These are phyloP conservation scores for Blepharisma stoltei DNA, from an alignment of 73 alveolate genomes.

Conservation along the genomic window DNA sequence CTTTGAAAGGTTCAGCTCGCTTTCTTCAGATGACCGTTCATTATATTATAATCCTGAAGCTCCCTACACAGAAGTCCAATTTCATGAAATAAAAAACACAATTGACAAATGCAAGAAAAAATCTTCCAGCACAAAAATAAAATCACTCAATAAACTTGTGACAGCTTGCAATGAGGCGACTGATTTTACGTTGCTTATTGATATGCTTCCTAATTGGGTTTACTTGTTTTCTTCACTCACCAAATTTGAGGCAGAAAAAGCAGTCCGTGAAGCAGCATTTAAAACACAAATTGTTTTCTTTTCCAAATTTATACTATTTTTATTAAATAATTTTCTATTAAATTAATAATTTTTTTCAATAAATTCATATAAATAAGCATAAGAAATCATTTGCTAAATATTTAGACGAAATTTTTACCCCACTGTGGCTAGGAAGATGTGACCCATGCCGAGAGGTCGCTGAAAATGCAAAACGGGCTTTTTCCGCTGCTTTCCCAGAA, in stretches of 20 bases:
- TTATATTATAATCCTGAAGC: slow-evolving; percentile 8
- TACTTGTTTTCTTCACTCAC: neutral
- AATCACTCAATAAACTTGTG: neutral
- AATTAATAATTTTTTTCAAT: too few species aligned
- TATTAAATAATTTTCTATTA: too few species aligned
- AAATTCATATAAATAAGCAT: too few species aligned
- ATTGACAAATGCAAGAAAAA: slow-evolving; percentile 17
- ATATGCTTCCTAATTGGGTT: slow-evolving; percentile 9
- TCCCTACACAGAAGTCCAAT: slow-evolving; percentile 25
- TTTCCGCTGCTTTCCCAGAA: slow-evolving; percentile 21
- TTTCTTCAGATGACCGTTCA: slow-evolving; percentile 5
- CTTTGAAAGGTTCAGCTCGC: slow-evolving; percentile 20
- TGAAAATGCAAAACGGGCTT: slow-evolving; percentile 17
- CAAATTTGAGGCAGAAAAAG: neutral
- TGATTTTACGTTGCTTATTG: neutral
- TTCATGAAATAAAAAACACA: neutral
- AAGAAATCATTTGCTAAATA: neutral
- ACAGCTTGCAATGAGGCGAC: neutral
- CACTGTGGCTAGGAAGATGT: neutral
- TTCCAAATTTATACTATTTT: neutral
- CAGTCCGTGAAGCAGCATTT: slow-evolving; percentile 26
- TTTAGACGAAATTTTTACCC: slow-evolving; percentile 14
- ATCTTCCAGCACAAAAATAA: slow-evolving; percentile 9
- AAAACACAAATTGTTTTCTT: neutral
- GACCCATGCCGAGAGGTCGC: slow-evolving; percentile 1